A percentile compares a stretch with the other conserved stretches of the same genome.
These are phyloP conservation scores for Potentilla sterilis DNA, from an alignment of 306 rosid genomes.

Conservation along the genomic window DNA sequence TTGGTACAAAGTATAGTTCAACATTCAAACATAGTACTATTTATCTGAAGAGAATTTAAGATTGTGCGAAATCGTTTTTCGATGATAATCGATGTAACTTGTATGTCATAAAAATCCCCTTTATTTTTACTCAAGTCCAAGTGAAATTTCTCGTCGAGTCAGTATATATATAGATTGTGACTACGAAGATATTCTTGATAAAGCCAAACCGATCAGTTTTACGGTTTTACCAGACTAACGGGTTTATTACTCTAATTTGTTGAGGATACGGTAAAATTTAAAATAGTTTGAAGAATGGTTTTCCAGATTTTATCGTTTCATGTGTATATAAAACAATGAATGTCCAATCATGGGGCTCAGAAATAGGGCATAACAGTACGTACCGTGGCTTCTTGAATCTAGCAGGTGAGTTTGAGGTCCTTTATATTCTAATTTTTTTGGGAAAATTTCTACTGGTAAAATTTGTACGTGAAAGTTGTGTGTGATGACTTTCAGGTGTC, in stretches of 20 bases:
- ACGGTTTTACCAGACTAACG: no score
- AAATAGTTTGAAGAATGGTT: background rate
- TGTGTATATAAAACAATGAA: background rate
- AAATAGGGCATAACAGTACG: background rate
- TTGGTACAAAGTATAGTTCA: no score
- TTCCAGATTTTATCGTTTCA: background rate
- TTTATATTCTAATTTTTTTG: background rate
- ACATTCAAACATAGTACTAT: no score
- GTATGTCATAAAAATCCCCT: background rate
- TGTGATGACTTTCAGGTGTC: background rate
- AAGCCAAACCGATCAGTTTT: no score
- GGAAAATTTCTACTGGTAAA: background rate
- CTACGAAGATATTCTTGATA: no score
- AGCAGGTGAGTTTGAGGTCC: constrained; percentile 3
- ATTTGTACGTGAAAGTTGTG: background rate
- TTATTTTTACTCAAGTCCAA: background rate
- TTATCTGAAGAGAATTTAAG: background rate
- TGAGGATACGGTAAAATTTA: background rate
- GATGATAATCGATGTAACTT: background rate
- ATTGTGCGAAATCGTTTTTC: background rate
- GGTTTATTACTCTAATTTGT: no score
- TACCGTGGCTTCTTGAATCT: background rate
- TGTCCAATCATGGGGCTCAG: constrained; percentile 1
- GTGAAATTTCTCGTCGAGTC: no score
- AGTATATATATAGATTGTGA: no score